phyloP scores from a whole-genome alignment of 306 rosid species.

The Begonia masoniana region DNA sequence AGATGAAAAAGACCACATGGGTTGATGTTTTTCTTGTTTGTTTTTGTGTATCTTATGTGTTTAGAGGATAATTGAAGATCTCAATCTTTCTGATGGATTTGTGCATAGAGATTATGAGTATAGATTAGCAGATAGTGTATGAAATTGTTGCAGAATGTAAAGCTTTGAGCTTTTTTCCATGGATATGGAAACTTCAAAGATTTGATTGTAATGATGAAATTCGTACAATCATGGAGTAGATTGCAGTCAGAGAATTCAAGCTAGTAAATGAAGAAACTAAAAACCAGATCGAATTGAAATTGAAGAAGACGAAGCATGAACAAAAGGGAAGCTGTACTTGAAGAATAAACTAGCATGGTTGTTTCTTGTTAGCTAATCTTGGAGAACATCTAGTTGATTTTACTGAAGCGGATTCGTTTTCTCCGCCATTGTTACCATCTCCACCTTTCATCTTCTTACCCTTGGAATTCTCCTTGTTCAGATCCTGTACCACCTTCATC shows the following conservation, averaged over 20 bases:
- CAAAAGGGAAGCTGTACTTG: neutral
- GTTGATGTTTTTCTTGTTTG: neutral
- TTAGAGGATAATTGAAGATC: neutral
- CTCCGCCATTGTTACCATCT: neutral
- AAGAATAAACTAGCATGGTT: neutral
- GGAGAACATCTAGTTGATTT: neutral
- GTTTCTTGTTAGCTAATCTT: neutral
- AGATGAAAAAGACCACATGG: neutral
- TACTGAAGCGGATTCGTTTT: neutral
- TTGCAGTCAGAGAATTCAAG: neutral
- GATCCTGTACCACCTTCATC: constrained; percentile 18
- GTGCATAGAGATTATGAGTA: neutral
- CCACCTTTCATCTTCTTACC: neutral
- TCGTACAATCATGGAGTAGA: neutral
- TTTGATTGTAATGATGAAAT: neutral
- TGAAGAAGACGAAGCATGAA: neutral
- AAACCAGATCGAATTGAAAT: neutral
- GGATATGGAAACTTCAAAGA: neutral
- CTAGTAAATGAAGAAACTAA: neutral
- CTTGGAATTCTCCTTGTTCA: neutral
- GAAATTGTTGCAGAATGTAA: neutral
- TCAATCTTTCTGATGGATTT: neutral
- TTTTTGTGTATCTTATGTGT: neutral
- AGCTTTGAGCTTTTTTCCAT: neutral
- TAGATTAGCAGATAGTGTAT: neutral